A percentile compares a stretch with the other conserved stretches of the same genome.
Conservation (phyloP, 495 filamentous ascomycete species). For the Penicillium macrosclerotiorum region DNA sequence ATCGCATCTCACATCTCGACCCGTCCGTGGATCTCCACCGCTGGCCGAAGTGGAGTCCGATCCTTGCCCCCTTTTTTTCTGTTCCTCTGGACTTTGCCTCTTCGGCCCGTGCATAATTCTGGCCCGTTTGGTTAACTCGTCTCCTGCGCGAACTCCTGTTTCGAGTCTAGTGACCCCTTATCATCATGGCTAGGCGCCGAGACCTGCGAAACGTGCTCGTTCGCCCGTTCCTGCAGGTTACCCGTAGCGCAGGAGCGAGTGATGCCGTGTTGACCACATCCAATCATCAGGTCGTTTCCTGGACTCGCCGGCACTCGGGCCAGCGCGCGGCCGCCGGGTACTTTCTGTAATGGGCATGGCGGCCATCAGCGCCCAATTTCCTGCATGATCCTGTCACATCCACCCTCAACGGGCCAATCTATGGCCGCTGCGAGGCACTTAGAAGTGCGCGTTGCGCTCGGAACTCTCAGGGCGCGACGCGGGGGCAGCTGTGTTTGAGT, state of each 20-base stretch:
- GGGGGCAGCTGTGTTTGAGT: no score
- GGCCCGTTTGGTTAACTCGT: not conserved
- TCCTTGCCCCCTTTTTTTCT: not conserved
- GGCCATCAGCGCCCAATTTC: not conserved
- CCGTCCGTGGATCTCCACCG: not conserved
- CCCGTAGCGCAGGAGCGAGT: not conserved
- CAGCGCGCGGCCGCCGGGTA: conserved; percentile 19
- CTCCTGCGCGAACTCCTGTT: not conserved
- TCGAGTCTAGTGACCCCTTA: not conserved
- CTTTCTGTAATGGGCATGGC: conserved; percentile 21
- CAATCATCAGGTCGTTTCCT: conserved; percentile 8
- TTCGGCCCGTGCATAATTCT: conserved; percentile 2
- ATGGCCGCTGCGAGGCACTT: not conserved
- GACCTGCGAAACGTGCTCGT: conserved; percentile 17
- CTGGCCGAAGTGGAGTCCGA: not conserved
- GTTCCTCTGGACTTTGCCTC: not conserved
- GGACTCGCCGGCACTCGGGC: conserved; percentile 18
- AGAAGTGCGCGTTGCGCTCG: no score
- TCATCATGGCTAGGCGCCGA: not conserved
- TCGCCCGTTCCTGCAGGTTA: conserved; percentile 4
- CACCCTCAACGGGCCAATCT: conserved; percentile 7
- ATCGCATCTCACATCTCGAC: no score
- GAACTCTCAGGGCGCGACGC: no score
- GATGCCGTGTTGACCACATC: not conserved
- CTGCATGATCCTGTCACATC: conserved; percentile 5